These are phyloP conservation scores for Clavariopsis aquatica DNA, from an alignment of 495 filamentous ascomycete species.

Conservation along the genomic window DNA sequence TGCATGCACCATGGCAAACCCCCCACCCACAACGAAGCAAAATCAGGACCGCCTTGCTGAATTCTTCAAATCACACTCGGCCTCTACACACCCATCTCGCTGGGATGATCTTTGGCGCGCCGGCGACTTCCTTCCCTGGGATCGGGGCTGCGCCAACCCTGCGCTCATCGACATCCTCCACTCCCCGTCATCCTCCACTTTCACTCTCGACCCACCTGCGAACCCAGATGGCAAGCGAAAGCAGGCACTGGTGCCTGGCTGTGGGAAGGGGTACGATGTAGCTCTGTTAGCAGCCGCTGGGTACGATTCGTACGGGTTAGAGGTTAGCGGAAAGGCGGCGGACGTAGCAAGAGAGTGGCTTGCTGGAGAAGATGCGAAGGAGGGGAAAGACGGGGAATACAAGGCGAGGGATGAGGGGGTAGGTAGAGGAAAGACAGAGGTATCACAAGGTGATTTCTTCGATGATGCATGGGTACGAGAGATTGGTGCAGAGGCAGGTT, in stretches of 20 bases:
- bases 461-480: conserved; percentile 58
- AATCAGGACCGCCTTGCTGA: conserved; percentile 36
- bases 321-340: conserved; percentile 61
- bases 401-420: conserved; percentile 47
- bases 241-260: conserved; percentile 57
- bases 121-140: conserved; percentile 68
- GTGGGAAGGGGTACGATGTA: conserved; percentile 75
- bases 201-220: conserved; percentile 51
- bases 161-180: conserved; percentile 66
- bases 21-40: conserved; percentile 1
- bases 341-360: conserved; percentile 41
- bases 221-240: conserved; percentile 44
- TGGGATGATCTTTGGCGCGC: conserved; percentile 68
- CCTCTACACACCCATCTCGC: conserved; percentile 26
- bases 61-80: conserved; percentile 35
- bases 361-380: conserved; percentile 43
- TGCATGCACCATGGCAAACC: conserved; percentile 3
- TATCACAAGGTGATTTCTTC: conserved; percentile 74
- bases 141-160: conserved; percentile 63
- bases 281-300: conserved; percentile 68
- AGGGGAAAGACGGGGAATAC: conserved; percentile 47
- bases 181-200: conserved; percentile 40
- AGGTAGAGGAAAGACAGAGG: conserved; percentile 59
- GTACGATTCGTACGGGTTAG: conserved; percentile 73
- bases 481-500: conserved; percentile 52